Percentiles rank a stretch among this genome's conserved stretches.
These are phyloP conservation scores for Aegilops bicornis DNA, from an alignment of 176 grass and related monocot species.

Conservation along the genomic window DNA sequence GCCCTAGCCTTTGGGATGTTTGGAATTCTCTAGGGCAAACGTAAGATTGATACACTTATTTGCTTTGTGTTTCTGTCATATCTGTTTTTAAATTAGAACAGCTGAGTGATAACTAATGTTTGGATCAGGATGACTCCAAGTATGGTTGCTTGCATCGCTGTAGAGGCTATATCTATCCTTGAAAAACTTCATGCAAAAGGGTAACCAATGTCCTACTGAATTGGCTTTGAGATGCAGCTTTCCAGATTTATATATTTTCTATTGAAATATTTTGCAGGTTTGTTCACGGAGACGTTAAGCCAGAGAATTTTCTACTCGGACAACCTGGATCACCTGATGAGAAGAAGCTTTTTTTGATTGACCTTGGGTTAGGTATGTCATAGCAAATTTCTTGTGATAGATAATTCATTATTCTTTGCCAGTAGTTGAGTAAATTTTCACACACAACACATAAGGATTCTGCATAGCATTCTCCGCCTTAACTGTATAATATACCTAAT, in stretches of 20 bases:
- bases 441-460: background rate
- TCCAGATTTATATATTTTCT: conserved; percentile 12
- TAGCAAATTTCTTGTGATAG: conserved; percentile 10
- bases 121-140: conserved; percentile 76
- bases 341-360: conserved; percentile 96
- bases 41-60: conserved; percentile 50
- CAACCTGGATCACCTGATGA: conserved; percentile 94
- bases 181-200: conserved; percentile 94
- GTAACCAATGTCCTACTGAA: conserved; percentile 35
- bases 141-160: conserved; percentile 98
- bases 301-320: conserved; percentile 97
- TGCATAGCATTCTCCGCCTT: background rate
- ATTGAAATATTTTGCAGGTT: conserved; percentile 60
- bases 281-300: conserved; percentile 99
- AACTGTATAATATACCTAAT: background rate
- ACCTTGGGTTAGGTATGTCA: conserved; percentile 91
- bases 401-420: conserved; percentile 11
- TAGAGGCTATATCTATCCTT: conserved; percentile 95
- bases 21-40: conserved; percentile 94
- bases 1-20: conserved; percentile 99
- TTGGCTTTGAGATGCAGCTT: background rate
- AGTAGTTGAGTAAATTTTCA: conserved; percentile 1
- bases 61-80: conserved; percentile 18
- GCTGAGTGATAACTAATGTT: conserved; percentile 18
- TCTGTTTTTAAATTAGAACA: conserved; percentile 22